Conservation (phyloP, 2,329 filamentous ascomycete species). For the Lasiodiplodia sp. region DNA sequence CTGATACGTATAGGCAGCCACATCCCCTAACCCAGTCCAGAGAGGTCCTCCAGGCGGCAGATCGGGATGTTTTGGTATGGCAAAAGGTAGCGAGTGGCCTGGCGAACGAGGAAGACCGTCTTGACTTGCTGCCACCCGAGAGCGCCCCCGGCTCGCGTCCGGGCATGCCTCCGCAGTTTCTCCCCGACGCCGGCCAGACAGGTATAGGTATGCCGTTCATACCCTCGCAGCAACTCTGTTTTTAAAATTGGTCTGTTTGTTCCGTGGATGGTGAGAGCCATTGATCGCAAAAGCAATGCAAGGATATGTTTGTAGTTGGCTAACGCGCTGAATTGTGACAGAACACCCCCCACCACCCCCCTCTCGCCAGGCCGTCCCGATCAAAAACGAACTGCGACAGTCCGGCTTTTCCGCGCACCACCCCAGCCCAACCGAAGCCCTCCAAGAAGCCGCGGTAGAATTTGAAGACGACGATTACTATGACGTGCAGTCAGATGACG, state of each 20-base stretch:
- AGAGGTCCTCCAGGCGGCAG: constrained; percentile 25
- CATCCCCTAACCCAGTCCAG: constrained; percentile 18
- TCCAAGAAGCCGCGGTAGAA: constrained; percentile 52
- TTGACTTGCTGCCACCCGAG: constrained; percentile 15
- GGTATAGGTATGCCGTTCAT: constrained; percentile 27
- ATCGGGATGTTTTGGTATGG: constrained; percentile 30
- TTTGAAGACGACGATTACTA: constrained; percentile 58
- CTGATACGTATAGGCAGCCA: constrained; percentile 28
- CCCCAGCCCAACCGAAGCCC: constrained; percentile 38
- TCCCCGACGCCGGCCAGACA: constrained; percentile 17
- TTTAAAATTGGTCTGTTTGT: constrained; percentile 25
- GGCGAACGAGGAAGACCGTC: constrained; percentile 15
- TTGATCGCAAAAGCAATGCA: constrained; percentile 17
- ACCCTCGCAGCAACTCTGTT: constrained; percentile 26
- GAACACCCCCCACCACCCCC: background rate
- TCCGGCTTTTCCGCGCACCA: constrained; percentile 29
- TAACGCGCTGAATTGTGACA: background rate
- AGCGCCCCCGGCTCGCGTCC: background rate
- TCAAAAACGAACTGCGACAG: constrained; percentile 9
- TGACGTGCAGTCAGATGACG: constrained; percentile 58
- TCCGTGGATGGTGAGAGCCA: constrained; percentile 25
- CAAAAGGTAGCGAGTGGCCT: constrained; percentile 24
- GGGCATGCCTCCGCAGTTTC: constrained; percentile 6
- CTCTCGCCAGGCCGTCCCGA: constrained; percentile 13
- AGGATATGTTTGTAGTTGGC: background rate